Percentiles rank a stretch among this genome's conserved stretches.
These are phyloP conservation scores for Mycena floridula DNA, from an alignment of 768 basidiomycete species.

Conservation along the genomic window DNA sequence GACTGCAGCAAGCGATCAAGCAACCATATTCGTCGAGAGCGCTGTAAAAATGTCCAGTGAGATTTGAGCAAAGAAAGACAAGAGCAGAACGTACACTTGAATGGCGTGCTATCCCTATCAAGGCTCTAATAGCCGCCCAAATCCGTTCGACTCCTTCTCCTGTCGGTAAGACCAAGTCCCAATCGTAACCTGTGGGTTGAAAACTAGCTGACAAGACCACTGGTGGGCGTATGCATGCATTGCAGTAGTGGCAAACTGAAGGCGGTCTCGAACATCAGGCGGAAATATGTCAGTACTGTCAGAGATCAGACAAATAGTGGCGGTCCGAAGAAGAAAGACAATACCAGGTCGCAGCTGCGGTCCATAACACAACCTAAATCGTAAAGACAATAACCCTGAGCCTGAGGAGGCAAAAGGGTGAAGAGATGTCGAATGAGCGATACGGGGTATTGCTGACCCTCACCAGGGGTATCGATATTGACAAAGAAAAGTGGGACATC, in stretches of 20 bases:
- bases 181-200: slow-evolving; percentile 22
- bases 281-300: neutral
- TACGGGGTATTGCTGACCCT: slow-evolving; percentile 24
- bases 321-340: neutral
- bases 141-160: slow-evolving; percentile 27
- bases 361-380: neutral
- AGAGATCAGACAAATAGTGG: too few species aligned
- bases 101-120: neutral
- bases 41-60: neutral
- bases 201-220: slow-evolving; percentile 27
- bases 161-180: slow-evolving; percentile 26
- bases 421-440: slow-evolving; percentile 22
- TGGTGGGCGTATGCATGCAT: slow-evolving; percentile 17
- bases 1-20: neutral
- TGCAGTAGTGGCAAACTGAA: slow-evolving; percentile 6
- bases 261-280: neutral
- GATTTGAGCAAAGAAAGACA: neutral
- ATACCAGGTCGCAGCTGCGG: neutral
- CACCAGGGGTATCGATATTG: slow-evolving; percentile 25
- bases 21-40: neutral
- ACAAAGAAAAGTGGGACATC: slow-evolving; percentile 23
- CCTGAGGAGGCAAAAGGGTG: slow-evolving; percentile 16
- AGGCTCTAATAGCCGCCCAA: slow-evolving; percentile 22
- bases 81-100: neutral
- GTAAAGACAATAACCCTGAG: neutral